Conservation (phyloP, 2,329 filamentous ascomycete species). For the Chaetomium olivaceum region DNA sequence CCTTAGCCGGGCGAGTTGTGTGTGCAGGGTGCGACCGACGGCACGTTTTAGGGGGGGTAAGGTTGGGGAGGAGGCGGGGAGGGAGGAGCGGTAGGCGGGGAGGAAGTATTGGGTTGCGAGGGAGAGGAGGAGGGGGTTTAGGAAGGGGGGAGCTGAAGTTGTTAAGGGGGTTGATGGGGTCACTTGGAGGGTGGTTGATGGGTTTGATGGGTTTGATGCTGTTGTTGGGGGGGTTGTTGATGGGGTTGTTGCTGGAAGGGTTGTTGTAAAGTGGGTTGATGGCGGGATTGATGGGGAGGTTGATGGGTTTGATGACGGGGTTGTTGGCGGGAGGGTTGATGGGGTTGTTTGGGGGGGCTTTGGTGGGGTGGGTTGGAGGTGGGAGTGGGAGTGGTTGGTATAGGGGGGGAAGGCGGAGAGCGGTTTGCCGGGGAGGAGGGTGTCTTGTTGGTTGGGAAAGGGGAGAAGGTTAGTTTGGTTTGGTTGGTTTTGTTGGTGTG, state of each 20-base stretch:
- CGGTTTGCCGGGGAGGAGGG: conserved; percentile 45
- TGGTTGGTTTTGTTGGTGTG: neutral
- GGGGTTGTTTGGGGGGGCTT: too few relatives aligned
- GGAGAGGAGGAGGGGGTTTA: too few relatives aligned
- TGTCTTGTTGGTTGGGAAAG: conserved; percentile 32
- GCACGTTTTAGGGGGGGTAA: conserved; percentile 32
- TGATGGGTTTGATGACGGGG: too few relatives aligned
- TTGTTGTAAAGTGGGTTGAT: too few relatives aligned
- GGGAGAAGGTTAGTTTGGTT: neutral
- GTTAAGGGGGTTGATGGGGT: neutral
- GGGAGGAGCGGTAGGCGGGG: conserved; percentile 39
- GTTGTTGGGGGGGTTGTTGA: too few relatives aligned
- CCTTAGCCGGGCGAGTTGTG: neutral
- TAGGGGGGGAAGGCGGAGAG: conserved; percentile 36
- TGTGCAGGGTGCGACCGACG: conserved; percentile 45
- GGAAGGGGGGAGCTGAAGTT: conserved; percentile 38
- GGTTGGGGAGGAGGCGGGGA: conserved; percentile 10
- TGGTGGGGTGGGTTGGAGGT: too few relatives aligned
- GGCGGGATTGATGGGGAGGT: too few relatives aligned
- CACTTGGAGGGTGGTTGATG: too few relatives aligned
- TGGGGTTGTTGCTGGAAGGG: too few relatives aligned
- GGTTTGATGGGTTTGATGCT: neutral
- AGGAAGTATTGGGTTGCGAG: conserved; percentile 41
- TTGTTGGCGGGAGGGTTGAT: too few relatives aligned
- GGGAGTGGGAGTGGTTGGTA: too few relatives aligned